Conservation (phyloP, 371 early-diverging fungal species). For the Massospora cicadina region DNA sequence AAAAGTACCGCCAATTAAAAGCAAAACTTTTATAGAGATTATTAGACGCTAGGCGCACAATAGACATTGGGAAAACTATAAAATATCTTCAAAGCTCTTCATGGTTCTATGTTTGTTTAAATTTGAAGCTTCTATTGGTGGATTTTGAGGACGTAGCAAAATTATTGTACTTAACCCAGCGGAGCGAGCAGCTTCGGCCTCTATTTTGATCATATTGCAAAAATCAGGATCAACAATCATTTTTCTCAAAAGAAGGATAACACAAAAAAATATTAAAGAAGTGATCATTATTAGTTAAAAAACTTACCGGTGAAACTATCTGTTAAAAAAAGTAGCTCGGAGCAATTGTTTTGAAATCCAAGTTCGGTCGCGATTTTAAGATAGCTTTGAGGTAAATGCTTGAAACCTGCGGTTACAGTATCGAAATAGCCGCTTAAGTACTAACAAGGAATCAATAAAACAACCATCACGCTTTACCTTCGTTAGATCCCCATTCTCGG, state of each 20-base stretch:
- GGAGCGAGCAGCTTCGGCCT: conserved; percentile 1
- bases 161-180: background rate
- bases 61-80: no score
- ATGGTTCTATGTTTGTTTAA: no score
- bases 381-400: conserved; percentile 50
- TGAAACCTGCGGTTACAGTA: conserved; percentile 55
- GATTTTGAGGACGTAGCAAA: no score
- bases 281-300: background rate
- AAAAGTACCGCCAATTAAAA: no score
- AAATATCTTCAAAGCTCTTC: no score
- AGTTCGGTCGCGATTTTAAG: conserved; percentile 48
- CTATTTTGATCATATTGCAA: background rate
- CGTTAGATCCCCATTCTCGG: conserved; percentile 63
- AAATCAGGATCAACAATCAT: background rate
- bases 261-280: background rate
- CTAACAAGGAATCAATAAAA: conserved; percentile 17
- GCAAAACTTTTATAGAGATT: no score
- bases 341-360: conserved; percentile 21
- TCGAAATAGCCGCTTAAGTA: conserved; percentile 78
- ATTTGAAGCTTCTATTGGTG: no score
- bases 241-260: background rate
- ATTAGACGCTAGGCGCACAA: no score
- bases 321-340: conserved; percentile 55
- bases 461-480: conserved; percentile 20
- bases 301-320: conserved; percentile 65